Percentiles rank a stretch among this genome's conserved stretches.
Evolutionary conservation across 2,329 filamentous ascomycete genomes (phyloP).

Genomic region (Colletotrichum sp.): DNA sequence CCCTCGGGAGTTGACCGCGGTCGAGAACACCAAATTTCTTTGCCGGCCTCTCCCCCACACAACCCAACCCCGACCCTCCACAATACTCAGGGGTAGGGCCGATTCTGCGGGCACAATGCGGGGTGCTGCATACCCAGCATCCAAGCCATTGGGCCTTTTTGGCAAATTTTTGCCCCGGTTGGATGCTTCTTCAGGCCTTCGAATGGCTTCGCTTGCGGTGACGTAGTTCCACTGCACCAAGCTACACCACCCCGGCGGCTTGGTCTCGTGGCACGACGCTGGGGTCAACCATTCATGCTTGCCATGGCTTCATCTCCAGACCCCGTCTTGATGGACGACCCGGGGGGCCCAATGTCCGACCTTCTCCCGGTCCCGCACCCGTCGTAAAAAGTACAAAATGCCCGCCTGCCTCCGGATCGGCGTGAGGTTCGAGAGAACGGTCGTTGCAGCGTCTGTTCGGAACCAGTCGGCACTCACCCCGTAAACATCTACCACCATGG

Average conservation of each 20-base stretch:
- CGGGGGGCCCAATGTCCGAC: background rate
- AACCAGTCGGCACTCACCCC: background rate
- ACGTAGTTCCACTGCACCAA: constrained; percentile 5
- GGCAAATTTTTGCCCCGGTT: background rate
- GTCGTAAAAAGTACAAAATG: constrained; percentile 9
- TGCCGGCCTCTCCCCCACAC: constrained; percentile 4
- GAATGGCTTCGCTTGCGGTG: background rate
- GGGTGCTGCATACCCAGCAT: background rate
- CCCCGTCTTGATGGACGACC: background rate
- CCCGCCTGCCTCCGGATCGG: background rate
- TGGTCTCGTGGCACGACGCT: constrained; percentile 14
- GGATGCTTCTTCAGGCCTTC: background rate
- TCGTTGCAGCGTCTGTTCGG: background rate
- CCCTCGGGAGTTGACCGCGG: constrained; percentile 14
- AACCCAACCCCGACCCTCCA: constrained; percentile 15
- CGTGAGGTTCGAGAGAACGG: no score
- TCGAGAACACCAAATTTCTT: background rate
- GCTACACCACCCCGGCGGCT: background rate
- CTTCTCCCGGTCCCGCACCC: background rate
- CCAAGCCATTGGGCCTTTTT: constrained; percentile 7
- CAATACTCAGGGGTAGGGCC: constrained; percentile 7
- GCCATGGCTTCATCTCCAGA: constrained; percentile 14
- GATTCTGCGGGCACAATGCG: constrained; percentile 12
- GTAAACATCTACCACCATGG: background rate
- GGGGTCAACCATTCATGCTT: background rate